Evolutionary conservation across 2,329 filamentous ascomycete species (phyloP).

Genomic region (Teratosphaeria pseudoeucalypti): DNA sequence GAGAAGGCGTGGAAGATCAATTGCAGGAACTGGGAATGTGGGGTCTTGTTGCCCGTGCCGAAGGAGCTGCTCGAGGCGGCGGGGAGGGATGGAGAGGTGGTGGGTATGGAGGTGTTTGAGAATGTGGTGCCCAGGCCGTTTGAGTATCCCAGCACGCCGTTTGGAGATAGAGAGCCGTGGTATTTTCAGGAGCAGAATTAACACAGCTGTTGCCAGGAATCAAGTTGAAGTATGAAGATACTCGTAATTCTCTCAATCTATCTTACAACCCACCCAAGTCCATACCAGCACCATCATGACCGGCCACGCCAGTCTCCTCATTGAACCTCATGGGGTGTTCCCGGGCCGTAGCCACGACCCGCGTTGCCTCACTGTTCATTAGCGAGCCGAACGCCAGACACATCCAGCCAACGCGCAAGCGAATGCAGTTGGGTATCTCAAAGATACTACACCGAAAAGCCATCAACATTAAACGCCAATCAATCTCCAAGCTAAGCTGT

Average conservation of each 20-base stretch:
- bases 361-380: not conserved
- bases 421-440: not conserved
- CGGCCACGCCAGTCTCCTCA: not conserved
- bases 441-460: not conserved
- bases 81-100: conserved; percentile 8
- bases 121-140: conserved; percentile 54
- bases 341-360: not conserved
- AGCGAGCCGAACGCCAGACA: not conserved
- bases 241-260: not conserved
- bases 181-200: conserved; percentile 25
- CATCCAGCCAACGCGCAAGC: not conserved
- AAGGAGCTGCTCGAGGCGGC: conserved; percentile 9
- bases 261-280: not conserved
- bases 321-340: not conserved
- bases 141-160: conserved; percentile 45
- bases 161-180: conserved; percentile 38
- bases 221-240: not conserved
- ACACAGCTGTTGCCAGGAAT: not conserved
- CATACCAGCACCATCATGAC: not conserved
- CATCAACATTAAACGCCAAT: not conserved
- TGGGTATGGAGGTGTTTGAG: conserved; percentile 42
- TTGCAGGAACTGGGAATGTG: conserved; percentile 92
- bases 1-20: conserved; percentile 60
- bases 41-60: conserved; percentile 60
- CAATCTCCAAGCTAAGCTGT: not conserved